A percentile compares a stretch with the other conserved stretches of the same genome.
Evolutionary conservation across 2,329 filamentous ascomycete species (phyloP).

Genomic region (Fusarium devonianum): DNA sequence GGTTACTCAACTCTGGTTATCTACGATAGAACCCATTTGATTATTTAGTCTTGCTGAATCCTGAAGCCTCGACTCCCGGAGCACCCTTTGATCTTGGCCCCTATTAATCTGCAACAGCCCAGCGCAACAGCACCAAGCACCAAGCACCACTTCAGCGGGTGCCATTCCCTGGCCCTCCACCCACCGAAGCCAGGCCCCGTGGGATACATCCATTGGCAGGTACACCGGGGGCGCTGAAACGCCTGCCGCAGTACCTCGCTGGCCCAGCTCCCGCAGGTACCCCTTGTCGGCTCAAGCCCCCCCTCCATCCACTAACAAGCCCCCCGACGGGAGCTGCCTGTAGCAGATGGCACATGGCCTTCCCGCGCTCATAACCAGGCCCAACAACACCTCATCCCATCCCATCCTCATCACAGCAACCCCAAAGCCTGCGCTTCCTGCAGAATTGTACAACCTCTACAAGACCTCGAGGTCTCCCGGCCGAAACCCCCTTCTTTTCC

Average conservation of each 20-base stretch:
- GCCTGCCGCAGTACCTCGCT: conserved; percentile 24
- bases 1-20: too few relatives aligned
- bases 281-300: conserved; percentile 29
- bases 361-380: conserved; percentile 33
- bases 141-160: conserved; percentile 16
- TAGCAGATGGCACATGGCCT: conserved; percentile 24
- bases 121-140: conserved; percentile 28
- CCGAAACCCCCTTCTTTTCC: conserved; percentile 34
- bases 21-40: too few relatives aligned
- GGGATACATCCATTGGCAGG: conserved; percentile 26
- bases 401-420: conserved; percentile 21
- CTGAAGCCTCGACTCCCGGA: not conserved
- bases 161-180: conserved; percentile 25
- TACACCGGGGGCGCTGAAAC: conserved; percentile 26
- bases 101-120: conserved; percentile 40
- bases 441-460: conserved; percentile 15
- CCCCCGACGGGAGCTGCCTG: conserved; percentile 10
- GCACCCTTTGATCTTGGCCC: conserved; percentile 28
- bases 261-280: conserved; percentile 25
- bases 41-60: too few relatives aligned
- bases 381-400: conserved; percentile 31
- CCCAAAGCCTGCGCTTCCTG: conserved; percentile 3
- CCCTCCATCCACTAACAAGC: conserved; percentile 33
- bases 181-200: conserved; percentile 22
- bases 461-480: conserved; percentile 35